Evolutionary conservation across 176 grass and related monocot genomes (phyloP), one percentile per base, ranked within the genome.

Genomic region (Puya raimondii): DNA sequence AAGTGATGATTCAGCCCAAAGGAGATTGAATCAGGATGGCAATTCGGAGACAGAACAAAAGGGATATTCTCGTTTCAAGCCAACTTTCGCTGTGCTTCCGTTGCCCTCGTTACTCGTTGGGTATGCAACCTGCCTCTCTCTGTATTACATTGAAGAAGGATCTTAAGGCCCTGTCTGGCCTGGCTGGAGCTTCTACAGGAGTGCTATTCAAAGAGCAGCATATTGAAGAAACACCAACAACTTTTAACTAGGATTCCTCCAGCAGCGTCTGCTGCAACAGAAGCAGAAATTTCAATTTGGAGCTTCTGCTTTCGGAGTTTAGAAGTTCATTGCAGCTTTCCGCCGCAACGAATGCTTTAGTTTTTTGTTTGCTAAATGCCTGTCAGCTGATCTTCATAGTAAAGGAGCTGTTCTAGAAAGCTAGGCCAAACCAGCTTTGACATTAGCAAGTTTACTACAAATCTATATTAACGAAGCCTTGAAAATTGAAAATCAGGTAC

Each of bases 41-140:
- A 88, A 69, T 74, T 87, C 80, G 57, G 94, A 97, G 49, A 47
- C 75, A 57, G 94, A 97, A 56, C 80, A 87, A 47, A 97, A 87
- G 77, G 82, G 86, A 68, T 88, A 82, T 81, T 83, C 76, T 48
- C 89, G 82, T 59, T 61, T 87, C 29, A 92, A 76, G 73, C 89
- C 94, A 76, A 93, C 84, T 50, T 67, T 88, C 50, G 77, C 80
- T 76, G 84, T 71, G 23, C 76, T 97, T 59, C 94, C 89, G 50
- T 82, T 72, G 18, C 94, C 94, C 84, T 80, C 89, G 59, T 72
- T 97, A 70, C 94, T 92, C 80, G 94, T 97, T 26, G 94, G 94
- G 94, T 97, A 90, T 61, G 56, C 17, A 9, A 9, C 56, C 14
- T 61, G 3, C 10, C 21, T 61, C 2, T 61, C 17, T 61, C 21